These are phyloP conservation scores for Salix udensis DNA, from an alignment of 345 rosid species.

Conservation along the genomic window DNA sequence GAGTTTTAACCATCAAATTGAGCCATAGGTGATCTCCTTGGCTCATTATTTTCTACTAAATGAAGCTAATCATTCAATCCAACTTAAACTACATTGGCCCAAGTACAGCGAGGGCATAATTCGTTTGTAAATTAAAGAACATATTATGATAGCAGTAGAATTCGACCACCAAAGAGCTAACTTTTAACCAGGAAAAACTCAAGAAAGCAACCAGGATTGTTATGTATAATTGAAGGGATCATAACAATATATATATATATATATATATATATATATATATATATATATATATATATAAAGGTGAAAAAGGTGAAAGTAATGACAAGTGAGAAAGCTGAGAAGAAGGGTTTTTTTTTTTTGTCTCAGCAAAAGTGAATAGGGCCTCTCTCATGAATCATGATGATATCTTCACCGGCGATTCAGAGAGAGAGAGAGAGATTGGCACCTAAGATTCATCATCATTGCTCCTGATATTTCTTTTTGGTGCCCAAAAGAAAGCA, in stretches of 20 bases:
- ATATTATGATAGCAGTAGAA: background rate
- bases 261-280: background rate
- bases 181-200: background rate
- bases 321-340: slow-evolving; percentile 39
- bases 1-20: slow-evolving; percentile 12
- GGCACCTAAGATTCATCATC: slow-evolving; percentile 92
- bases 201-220: background rate
- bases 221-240: slow-evolving; percentile 36
- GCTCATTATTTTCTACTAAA: background rate
- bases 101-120: slow-evolving; percentile 5
- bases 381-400: slow-evolving; percentile 60
- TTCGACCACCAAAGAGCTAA: background rate
- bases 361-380: slow-evolving; percentile 56
- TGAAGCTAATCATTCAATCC: slow-evolving; percentile 5
- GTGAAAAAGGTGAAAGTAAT: slow-evolving; percentile 6
- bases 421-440: slow-evolving; percentile 45
- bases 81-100: background rate
- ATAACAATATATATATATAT: slow-evolving; percentile 22
- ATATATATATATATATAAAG: background rate
- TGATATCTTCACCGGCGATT: slow-evolving; percentile 68
- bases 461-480: slow-evolving; percentile 51
- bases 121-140: background rate
- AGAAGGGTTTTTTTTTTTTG: slow-evolving; percentile 30
- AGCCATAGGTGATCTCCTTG: background rate
- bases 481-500: slow-evolving; percentile 30